phyloP scores from a whole-genome alignment of 2,329 filamentous ascomycete species.

The Aspergillus transmontanensis region DNA sequence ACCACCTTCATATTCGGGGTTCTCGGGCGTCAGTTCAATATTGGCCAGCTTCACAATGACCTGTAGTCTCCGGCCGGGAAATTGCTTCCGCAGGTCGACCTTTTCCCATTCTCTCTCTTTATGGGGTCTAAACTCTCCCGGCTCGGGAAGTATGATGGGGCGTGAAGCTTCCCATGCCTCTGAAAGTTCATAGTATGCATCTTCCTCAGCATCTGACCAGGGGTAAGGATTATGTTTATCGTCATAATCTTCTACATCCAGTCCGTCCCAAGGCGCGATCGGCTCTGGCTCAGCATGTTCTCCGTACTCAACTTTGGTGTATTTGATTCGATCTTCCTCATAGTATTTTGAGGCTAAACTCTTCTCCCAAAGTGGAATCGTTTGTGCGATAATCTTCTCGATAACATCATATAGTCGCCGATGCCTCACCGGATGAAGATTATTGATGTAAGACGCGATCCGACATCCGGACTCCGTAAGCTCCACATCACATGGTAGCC shows the following conservation, averaged over 20 bases:
- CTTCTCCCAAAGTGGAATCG: slow-evolving; percentile 52
- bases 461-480: slow-evolving; percentile 24
- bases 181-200: too few species aligned
- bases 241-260: too few species aligned
- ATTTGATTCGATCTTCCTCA: slow-evolving; percentile 8
- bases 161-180: too few species aligned
- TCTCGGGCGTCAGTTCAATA: slow-evolving; percentile 62
- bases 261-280: too few species aligned
- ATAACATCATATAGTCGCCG: slow-evolving; percentile 38
- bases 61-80: slow-evolving; percentile 37
- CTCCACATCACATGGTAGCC: slow-evolving; percentile 47
- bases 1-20: slow-evolving; percentile 55
- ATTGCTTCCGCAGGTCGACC: slow-evolving; percentile 29
- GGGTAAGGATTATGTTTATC: too few species aligned
- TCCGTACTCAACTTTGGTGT: slow-evolving; percentile 10
- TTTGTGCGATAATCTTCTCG: slow-evolving; percentile 40
- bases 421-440: slow-evolving; percentile 42
- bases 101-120: too few species aligned
- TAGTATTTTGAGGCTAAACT: slow-evolving; percentile 14
- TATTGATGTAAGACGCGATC: slow-evolving; percentile 49
- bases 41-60: slow-evolving; percentile 65
- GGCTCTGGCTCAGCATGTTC: too few species aligned
- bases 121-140: too few species aligned
- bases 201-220: too few species aligned
- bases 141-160: neutral